phyloP scores from a whole-genome alignment of 768 basidiomycete genomes.

The Boletus bicolor region DNA sequence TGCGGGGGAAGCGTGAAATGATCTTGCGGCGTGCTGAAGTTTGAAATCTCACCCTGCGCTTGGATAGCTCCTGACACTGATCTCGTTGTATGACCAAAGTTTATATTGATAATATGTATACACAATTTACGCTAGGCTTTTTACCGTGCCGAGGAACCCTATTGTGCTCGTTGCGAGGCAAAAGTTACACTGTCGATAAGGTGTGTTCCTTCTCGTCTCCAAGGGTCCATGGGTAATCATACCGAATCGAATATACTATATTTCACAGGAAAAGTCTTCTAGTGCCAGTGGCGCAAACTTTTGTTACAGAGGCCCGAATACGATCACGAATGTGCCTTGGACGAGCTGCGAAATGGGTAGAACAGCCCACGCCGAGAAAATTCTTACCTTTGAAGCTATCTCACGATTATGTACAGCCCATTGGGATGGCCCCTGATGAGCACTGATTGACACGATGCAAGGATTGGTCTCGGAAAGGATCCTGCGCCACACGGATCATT shows the following conservation, averaged over 20 bases:
- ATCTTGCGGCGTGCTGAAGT: background rate
- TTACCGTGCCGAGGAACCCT: background rate
- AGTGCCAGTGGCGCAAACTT: too few relatives aligned
- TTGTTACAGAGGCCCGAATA: too few relatives aligned
- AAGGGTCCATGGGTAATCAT: background rate
- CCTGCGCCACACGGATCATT: too few relatives aligned
- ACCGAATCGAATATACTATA: background rate
- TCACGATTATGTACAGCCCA: too few relatives aligned
- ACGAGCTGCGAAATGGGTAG: too few relatives aligned
- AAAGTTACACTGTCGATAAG: background rate
- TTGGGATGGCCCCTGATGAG: too few relatives aligned
- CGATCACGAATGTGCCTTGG: too few relatives aligned
- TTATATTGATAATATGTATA: background rate
- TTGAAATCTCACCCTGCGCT: background rate
- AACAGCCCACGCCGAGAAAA: too few relatives aligned
- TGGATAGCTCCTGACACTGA: background rate
- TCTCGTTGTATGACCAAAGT: background rate
- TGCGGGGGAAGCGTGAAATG: conserved; percentile 18
- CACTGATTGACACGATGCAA: too few relatives aligned
- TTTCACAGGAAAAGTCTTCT: background rate
- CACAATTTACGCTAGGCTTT: background rate
- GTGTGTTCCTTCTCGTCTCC: background rate
- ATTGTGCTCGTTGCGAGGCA: background rate
- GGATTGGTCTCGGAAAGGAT: too few relatives aligned
- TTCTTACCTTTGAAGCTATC: too few relatives aligned